Conservation (phyloP, 2,329 filamentous ascomycete genomes). For the Sarocladiaceae sp. region DNA sequence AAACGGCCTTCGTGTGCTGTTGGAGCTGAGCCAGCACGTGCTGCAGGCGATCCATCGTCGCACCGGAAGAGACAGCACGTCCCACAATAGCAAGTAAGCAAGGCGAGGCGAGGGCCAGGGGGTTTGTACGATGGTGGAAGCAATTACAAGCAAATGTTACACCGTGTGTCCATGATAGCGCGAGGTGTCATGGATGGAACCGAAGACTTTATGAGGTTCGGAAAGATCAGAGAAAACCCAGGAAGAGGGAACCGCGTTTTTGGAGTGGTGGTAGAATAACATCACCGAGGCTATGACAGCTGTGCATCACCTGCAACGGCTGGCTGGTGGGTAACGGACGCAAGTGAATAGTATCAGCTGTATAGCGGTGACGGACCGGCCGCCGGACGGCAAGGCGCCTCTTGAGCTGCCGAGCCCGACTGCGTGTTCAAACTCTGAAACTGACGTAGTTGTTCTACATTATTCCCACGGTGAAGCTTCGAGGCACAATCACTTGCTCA, state of each 20-base stretch:
- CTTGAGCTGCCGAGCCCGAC: not conserved
- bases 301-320: not conserved
- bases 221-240: not conserved
- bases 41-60: not conserved
- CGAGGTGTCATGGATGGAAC: not conserved
- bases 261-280: no score
- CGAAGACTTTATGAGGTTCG: not conserved
- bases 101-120: not conserved
- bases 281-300: not conserved
- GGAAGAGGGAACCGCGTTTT: not conserved
- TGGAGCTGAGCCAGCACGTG: not conserved
- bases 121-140: not conserved
- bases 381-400: not conserved
- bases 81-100: not conserved
- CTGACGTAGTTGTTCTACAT: no score
- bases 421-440: no score
- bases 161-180: not conserved
- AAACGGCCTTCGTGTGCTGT: not conserved
- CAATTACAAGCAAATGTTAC: not conserved
- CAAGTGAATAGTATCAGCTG: not conserved
- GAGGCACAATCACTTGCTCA: no score
- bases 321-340: not conserved
- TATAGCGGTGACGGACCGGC: constrained; percentile 6
- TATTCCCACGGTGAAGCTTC: no score
- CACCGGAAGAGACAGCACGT: constrained; percentile 1